Evolutionary conservation across 768 basidiomycete species (phyloP).

Genomic region (Russula olivacea): DNA sequence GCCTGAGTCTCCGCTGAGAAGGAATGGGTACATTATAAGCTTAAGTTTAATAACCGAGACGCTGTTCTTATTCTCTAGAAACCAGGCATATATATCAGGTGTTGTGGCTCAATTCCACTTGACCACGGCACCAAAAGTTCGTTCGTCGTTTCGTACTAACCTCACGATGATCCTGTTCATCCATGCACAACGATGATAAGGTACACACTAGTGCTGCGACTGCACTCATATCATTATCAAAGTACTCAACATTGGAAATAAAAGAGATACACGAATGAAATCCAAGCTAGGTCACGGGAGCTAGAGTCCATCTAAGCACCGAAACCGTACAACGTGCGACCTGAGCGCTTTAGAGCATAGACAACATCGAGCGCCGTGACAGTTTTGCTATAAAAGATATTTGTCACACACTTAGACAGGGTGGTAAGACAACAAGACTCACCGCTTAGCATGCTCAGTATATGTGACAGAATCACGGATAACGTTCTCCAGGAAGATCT

Average conservation of each 20-base stretch:
- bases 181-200: background rate
- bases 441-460: slow-evolving; percentile 66
- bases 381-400: slow-evolving; percentile 50
- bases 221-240: slow-evolving; percentile 12
- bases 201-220: background rate
- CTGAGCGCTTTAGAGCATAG: slow-evolving; percentile 44
- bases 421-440: background rate
- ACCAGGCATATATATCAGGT: background rate
- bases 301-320: slow-evolving; percentile 32
- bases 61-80: background rate
- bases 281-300: background rate
- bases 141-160: background rate
- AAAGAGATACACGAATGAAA: slow-evolving; percentile 2
- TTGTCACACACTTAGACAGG: slow-evolving; percentile 28
- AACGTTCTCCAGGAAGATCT: slow-evolving; percentile 88
- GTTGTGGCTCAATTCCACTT: background rate
- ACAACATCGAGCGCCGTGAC: slow-evolving; percentile 48
- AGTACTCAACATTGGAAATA: slow-evolving; percentile 9
- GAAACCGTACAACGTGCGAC: slow-evolving; percentile 54
- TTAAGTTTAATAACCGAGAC: background rate
- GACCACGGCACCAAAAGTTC: slow-evolving; percentile 7
- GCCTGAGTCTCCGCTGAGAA: background rate
- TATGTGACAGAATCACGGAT: slow-evolving; percentile 66
- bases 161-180: background rate
- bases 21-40: background rate